Percentiles rank a stretch among this genome's conserved stretches.
Conservation (phyloP, 352 stramenopile genomes). For the Chrysophaeum taylorii region DNA sequence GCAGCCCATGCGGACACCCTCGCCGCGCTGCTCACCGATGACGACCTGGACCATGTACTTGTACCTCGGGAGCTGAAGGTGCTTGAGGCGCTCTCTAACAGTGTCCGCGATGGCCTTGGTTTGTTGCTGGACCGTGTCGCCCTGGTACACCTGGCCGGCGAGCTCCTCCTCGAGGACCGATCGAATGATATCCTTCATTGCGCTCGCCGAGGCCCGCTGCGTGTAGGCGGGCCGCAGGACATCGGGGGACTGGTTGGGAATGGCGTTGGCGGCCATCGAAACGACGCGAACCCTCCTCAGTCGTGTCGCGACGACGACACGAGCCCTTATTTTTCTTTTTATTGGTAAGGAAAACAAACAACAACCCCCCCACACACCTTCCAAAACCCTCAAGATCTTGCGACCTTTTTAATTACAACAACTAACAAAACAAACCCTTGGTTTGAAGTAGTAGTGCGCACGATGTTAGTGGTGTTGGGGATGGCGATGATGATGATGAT, state of each 20-base stretch:
- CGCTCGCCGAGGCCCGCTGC: slow-evolving; percentile 22
- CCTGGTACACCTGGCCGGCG: slow-evolving; percentile 37
- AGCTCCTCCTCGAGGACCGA: slow-evolving; percentile 30
- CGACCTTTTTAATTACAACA: background rate
- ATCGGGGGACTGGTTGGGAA: too few species aligned
- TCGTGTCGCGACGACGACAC: too few species aligned
- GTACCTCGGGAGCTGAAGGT: slow-evolving; percentile 61
- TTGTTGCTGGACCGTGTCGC: slow-evolving; percentile 54
- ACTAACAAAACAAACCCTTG: too few species aligned
- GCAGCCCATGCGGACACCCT: slow-evolving; percentile 71
- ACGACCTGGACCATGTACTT: slow-evolving; percentile 79
- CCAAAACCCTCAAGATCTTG: too few species aligned
- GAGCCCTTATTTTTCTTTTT: too few species aligned
- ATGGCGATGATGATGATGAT: too few species aligned
- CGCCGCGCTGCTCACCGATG: slow-evolving; percentile 69
- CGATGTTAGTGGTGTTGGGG: too few species aligned
- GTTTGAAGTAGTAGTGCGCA: too few species aligned
- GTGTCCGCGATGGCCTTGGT: slow-evolving; percentile 71
- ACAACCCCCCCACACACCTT: too few species aligned
- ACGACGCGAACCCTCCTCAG: too few species aligned
- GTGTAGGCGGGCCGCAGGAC: background rate
- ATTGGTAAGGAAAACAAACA: too few species aligned
- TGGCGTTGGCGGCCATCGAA: too few species aligned
- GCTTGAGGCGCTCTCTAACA: slow-evolving; percentile 66
- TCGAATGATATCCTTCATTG: slow-evolving; percentile 32